A percentile compares a stretch with the other conserved stretches of the same genome.
Evolutionary conservation across 129 eudicot genomes (phyloP).

Genomic region (Centrapalus pauciflorus): DNA sequence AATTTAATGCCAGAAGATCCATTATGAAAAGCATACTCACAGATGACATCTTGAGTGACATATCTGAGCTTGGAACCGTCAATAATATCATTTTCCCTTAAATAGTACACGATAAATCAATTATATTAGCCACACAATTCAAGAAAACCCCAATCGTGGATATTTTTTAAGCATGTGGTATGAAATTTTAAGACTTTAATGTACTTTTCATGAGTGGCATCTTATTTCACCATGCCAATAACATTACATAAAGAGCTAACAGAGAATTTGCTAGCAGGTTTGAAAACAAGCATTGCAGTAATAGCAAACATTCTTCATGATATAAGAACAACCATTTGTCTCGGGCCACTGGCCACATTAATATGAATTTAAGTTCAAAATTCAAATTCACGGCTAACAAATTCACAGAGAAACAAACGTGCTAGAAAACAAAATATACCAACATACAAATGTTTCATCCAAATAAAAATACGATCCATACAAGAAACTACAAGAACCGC

Average conservation of each 20-base stretch:
- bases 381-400: background rate
- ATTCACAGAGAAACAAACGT: background rate
- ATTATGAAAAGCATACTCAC: constrained; percentile 43
- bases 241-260: background rate
- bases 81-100: constrained; percentile 47
- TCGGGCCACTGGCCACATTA: background rate
- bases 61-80: constrained; percentile 36
- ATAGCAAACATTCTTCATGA: background rate
- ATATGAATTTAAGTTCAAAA: background rate
- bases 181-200: background rate
- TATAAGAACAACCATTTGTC: background rate
- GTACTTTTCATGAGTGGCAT: background rate
- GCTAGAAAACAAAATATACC: background rate
- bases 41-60: constrained; percentile 51
- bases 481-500: background rate
- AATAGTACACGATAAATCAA: constrained; percentile 5
- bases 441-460: background rate
- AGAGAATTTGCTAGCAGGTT: too few species aligned
- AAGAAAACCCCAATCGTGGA: background rate
- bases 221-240: background rate
- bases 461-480: background rate
- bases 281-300: background rate
- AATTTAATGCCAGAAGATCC: background rate
- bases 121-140: background rate
- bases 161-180: background rate